Base-by-base conservation (phyloP, 805 yeast species). In the Cyberlindnera euphorbiae region DNA sequence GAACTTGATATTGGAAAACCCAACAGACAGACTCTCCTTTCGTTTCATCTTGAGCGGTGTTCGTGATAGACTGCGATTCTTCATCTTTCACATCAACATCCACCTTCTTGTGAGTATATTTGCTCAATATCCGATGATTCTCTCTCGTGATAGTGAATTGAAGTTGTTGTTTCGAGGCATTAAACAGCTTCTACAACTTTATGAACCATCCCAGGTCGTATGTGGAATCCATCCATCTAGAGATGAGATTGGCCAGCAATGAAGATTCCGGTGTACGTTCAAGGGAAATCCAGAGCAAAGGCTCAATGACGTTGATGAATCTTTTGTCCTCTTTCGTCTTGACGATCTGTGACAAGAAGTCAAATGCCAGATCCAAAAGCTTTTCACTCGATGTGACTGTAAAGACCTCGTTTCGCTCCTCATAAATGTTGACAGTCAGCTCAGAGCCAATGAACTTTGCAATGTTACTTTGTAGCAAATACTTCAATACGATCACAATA, bases 161-260 rank as follows among this genome's bases (percentile, higher is more conserved):
- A 23, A 76, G 56, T 45, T 61, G 66, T 26, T 56, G 64, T 26
- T 67, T 64, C 5, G 71, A 67, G 33, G 64, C 56, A 40, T 59
- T 66, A 50, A 69, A 76, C 38, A 80, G 53, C 12, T 67, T 61
- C 36, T 69, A 73, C 28, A 82, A 59, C 23, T 75, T 71, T 1
- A 62, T 54, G 39, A 83, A 73, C 93, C 93, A 83, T 11, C 66
- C 69, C 12, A 63, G 44, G 21, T 62, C 66, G 5, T 55, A 60
- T 3, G 72, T 68, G 17, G 73, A 67, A 13, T 73, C 75, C 30
- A 83, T 56, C 90, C 93, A 84, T 13, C 74, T 69, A 12, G 51
- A 55, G 10, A 84, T 64, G 32, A 82, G 60, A 4, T 60, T 56
- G 19, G 63, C 53, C 14, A 82, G 53, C 7, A 66, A 67, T 1